A percentile compares a stretch with the other conserved stretches of the same genome.
These are phyloP conservation scores for Grammothele lineata DNA, from an alignment of 768 basidiomycete species.

Conservation along the genomic window DNA sequence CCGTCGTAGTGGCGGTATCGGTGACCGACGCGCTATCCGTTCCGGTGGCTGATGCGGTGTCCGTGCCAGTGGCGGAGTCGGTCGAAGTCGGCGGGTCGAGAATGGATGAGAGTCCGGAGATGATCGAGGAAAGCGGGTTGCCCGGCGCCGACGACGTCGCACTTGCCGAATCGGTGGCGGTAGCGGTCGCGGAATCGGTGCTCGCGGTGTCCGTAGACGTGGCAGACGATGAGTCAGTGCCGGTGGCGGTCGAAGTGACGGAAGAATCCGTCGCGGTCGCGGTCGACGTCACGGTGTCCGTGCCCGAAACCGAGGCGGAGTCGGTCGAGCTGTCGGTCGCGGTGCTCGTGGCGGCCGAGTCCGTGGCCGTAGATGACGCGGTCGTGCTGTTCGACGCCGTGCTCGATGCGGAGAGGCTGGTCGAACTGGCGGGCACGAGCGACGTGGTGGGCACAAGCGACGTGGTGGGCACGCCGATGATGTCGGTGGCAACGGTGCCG, in stretches of 20 bases:
- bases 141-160: not conserved
- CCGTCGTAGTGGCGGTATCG: not conserved
- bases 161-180: not conserved
- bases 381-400: not conserved
- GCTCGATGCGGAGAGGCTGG: constrained; percentile 1
- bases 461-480: no score
- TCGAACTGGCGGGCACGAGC: constrained; percentile 6
- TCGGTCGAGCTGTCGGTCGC: not conserved
- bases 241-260: not conserved
- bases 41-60: not conserved
- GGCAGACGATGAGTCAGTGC: constrained; percentile 1
- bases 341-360: no score
- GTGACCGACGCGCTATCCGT: not conserved
- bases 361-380: no score
- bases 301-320: constrained; percentile 3
- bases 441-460: constrained; percentile 5
- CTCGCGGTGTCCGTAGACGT: constrained; percentile 1
- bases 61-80: not conserved
- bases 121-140: constrained; percentile 7
- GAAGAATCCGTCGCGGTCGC: constrained; percentile 2
- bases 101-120: not conserved
- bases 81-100: not conserved
- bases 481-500: not conserved
- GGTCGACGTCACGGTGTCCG: constrained; percentile 1
- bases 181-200: constrained; percentile 4